phyloP scores from a whole-genome alignment of 1,284 basidiomycete genomes.

The Trichosporon coremiiforme region DNA sequence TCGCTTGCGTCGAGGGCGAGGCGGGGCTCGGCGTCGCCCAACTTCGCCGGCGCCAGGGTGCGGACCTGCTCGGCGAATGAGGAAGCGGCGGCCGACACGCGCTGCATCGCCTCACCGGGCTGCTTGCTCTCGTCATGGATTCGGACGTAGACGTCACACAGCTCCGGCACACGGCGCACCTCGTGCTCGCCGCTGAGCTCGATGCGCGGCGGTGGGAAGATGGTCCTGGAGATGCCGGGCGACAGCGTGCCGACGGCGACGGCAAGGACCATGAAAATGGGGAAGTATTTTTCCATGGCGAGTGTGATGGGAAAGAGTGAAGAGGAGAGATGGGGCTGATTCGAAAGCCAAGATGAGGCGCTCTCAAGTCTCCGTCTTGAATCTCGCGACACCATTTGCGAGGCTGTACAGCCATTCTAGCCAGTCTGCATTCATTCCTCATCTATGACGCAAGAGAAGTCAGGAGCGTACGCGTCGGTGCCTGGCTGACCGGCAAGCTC shows the following conservation, averaged over 20 bases:
- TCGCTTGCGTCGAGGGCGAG: slow-evolving; percentile 21
- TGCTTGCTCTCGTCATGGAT: background rate
- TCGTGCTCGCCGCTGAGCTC: slow-evolving; percentile 4
- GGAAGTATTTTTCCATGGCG: background rate
- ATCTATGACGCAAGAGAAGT: background rate
- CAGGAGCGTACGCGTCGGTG: slow-evolving; percentile 1
- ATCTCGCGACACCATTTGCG: background rate
- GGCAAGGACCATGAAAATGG: background rate
- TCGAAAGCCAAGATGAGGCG: background rate
- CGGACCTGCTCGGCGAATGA: background rate
- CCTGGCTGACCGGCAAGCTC: background rate
- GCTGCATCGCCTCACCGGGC: background rate
- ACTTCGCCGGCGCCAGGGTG: background rate
- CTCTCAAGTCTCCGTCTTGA: background rate
- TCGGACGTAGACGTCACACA: slow-evolving; percentile 7
- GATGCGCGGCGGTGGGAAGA: background rate
- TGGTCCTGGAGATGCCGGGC: too few species aligned
- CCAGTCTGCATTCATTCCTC: background rate
- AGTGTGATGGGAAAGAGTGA: background rate
- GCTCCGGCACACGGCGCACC: slow-evolving; percentile 5
- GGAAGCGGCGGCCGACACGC: background rate
- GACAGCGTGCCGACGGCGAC: background rate
- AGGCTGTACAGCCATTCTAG: background rate
- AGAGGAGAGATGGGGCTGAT: background rate
- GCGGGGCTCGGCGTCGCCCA: slow-evolving; percentile 1